Conservation (phyloP, 441 rosid genomes). For the Erodium trifolium region DNA sequence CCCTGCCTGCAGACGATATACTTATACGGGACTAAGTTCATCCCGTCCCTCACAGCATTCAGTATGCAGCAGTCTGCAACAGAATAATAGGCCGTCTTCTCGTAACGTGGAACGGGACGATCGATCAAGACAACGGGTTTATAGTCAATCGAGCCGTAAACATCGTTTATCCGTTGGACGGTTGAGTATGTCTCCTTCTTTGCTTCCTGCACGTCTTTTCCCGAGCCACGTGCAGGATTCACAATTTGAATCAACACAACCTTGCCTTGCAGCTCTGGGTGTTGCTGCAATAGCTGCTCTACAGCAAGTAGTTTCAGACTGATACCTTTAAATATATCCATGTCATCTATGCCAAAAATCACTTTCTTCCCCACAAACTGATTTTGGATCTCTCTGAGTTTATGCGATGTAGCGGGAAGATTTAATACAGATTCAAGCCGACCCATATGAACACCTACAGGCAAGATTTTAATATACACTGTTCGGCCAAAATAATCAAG, state of each 20-base stretch:
- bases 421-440: conserved; percentile 72
- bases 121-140: conserved; percentile 72
- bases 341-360: conserved; percentile 76
- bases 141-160: conserved; percentile 52
- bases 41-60: conserved; percentile 89
- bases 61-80: conserved; percentile 80
- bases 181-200: conserved; percentile 56
- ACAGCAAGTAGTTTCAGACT: conserved; percentile 66
- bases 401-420: conserved; percentile 53
- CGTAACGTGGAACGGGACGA: conserved; percentile 65
- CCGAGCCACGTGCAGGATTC: conserved; percentile 76
- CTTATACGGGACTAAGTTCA: conserved; percentile 81
- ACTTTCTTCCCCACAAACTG: conserved; percentile 52
- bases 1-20: conserved; percentile 83
- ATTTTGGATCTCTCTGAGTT: conserved; percentile 56
- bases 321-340: conserved; percentile 92
- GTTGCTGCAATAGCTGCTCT: conserved; percentile 62
- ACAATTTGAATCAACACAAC: conserved; percentile 76
- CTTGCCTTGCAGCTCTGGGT: conserved; percentile 48
- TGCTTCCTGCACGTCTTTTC: conserved; percentile 78
- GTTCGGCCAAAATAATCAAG: conserved; percentile 90
- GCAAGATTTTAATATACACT: conserved; percentile 70
- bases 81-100: conserved; percentile 79
- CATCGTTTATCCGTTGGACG: conserved; percentile 59
- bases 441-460: conserved; percentile 84